Base-by-base conservation (phyloP, 2,329 filamentous ascomycete genomes). In the Lomentospora prolificans region DNA sequence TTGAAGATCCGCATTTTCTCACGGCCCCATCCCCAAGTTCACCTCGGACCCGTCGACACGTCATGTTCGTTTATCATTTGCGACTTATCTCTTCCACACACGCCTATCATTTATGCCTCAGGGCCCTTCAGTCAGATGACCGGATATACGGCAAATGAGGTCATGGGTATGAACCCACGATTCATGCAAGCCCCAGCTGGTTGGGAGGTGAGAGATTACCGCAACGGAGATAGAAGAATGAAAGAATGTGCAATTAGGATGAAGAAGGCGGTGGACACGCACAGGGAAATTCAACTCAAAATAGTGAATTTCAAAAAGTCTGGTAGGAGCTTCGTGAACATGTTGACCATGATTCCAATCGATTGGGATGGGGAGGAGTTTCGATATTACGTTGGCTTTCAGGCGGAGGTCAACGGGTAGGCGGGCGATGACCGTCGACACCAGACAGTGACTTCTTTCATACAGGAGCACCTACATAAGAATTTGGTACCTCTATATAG, bases 321-420 rank as follows among this genome's bases (percentile, higher is more conserved):
- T 53, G 90, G 90, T 0, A 80, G 89, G 62, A 77, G 78, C 0
- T 95, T 95, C 65, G 85, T 85, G 75, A 95, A 95, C 62, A 66
- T 91, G 10, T 74, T 95, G 54, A 89, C 86, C n/a, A 89, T 95
- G 75, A 87, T 95, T 55, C 90, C 90, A 0, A 82, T 95, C 72
- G 75, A 2, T 86, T 84, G 78, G 81, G 39, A 88, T 41, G 77
- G 78, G 1, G 74, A 78, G 12, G 78, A 81, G 9, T 80, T 82
- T 58, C 84, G 83, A 58, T 91, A 87, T 64, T 89, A 85, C 53
- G 85, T 95, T 25, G 90, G 90, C 3, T 91, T 95, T 64, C 83
- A 90, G 66, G 86, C 88, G 27, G 87, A 89, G 70, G 68, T 85
- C 50, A 82, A 65, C 7, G n/a, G n/a, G n/a, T n/a, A n/a, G n/a